Percentiles rank a stretch among this genome's conserved stretches.
phyloP scores from a whole-genome alignment of 2,329 filamentous ascomycete species.

The Colletotrichum lini region DNA sequence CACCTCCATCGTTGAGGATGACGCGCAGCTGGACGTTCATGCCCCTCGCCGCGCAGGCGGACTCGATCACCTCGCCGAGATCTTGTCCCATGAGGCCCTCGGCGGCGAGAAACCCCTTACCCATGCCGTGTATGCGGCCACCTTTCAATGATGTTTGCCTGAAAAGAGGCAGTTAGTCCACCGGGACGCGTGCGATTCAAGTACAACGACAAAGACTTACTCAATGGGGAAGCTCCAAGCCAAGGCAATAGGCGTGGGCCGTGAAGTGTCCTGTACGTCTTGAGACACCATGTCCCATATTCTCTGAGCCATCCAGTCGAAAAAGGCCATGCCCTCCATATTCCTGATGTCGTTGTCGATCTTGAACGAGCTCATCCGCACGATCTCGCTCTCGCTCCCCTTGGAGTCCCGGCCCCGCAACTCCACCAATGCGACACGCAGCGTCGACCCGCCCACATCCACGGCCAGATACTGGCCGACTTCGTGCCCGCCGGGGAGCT shows the following conservation, averaged over 20 bases:
- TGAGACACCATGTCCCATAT: conserved; percentile 70
- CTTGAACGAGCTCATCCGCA: conserved; percentile 68
- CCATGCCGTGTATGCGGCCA: conserved; percentile 74
- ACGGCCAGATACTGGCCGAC: conserved; percentile 72
- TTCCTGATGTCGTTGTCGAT: conserved; percentile 70
- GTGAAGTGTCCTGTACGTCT: conserved; percentile 53
- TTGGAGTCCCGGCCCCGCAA: conserved; percentile 61
- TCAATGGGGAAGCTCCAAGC: conserved; percentile 81
- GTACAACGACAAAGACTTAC: conserved; percentile 60
- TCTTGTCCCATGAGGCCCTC: conserved; percentile 71
- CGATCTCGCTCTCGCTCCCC: conserved; percentile 63
- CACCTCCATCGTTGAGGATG: conserved; percentile 78
- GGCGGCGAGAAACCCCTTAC: conserved; percentile 75
- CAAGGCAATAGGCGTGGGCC: conserved; percentile 70
- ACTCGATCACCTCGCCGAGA: conserved; percentile 70
- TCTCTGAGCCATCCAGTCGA: conserved; percentile 77
- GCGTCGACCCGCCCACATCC: conserved; percentile 79
- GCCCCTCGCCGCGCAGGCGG: conserved; percentile 64
- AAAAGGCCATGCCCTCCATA: conserved; percentile 72
- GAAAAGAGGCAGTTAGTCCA: conserved; percentile 29
- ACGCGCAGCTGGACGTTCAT: conserved; percentile 70
- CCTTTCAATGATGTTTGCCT: conserved; percentile 76
- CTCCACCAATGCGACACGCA: conserved; percentile 75
- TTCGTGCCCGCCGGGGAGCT: conserved; percentile 73
- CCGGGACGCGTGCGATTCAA: not conserved